Evolutionary conservation across 2,329 filamentous ascomycete species (phyloP), one percentile per base, ranked within the genome.

Genomic region (Arthrobotrys iridis): DNA sequence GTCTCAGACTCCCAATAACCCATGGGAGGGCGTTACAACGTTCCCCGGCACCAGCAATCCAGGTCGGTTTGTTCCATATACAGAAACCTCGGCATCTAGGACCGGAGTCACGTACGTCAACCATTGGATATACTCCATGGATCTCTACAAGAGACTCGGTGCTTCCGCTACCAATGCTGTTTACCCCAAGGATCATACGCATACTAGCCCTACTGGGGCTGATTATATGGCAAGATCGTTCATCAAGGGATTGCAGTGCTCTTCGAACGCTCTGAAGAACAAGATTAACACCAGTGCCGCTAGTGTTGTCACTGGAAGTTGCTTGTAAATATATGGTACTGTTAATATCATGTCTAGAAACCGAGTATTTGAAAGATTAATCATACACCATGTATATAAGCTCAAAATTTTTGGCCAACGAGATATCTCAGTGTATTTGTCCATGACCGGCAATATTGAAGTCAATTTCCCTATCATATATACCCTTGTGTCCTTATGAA

Each of bases 1-100:
- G 35, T 85, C 83, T 33, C 85, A 86, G 78, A 90, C 87, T 20
- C 87, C 89, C 0, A 87, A 90, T 78, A 89, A 90, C 78, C 83
- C 84, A 0, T 90, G 87, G 85, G 88, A 90, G 78, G 70, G 70
- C 4, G 70, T 66, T 2, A 82, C 81, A 0, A 87, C 87, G 0
- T 75, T 74, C 52, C 82, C 77, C 0, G 88, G 84, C 77, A 73
- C 68, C 18, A 35, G 40, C 22, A 73, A 55, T n/a, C 80, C 86
- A 1, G 82, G 83, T 13, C 82, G 88, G 2, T 91, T 90, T 77
- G 88, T 88, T 0, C 85, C 79, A 1, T 90, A 89, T 78, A 85
- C 84, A 4, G 77, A 82, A 76, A 81, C 83, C 13, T 85, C 85
- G 0, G 86, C 84, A 0, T 67, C 80, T 79, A 67, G 80, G 77